Evolutionary conservation across 2,329 filamentous ascomycete genomes (phyloP).

Genomic region (Botrytis fabae): DNA sequence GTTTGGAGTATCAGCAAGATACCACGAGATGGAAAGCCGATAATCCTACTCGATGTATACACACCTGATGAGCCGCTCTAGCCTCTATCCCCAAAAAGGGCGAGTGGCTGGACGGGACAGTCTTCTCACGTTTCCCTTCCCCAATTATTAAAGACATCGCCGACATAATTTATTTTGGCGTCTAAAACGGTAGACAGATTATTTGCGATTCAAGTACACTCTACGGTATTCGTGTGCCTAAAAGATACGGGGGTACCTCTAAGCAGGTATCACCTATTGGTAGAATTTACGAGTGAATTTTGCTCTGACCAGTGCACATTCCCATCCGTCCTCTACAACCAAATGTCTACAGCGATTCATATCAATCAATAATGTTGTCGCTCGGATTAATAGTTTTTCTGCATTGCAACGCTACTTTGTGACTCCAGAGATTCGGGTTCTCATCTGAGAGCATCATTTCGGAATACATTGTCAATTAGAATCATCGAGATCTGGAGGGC

Average conservation of each 20-base stretch:
- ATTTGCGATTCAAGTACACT: neutral
- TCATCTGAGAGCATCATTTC: conserved; percentile 11
- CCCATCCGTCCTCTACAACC: neutral
- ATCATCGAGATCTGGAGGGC: neutral
- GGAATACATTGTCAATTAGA: neutral
- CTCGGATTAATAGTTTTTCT: conserved; percentile 4
- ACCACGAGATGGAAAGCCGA: conserved; percentile 17
- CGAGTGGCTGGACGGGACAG: neutral
- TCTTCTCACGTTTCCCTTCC: neutral
- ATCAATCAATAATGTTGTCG: conserved; percentile 4
- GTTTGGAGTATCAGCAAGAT: conserved; percentile 15
- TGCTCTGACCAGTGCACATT: neutral
- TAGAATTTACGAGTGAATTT: conserved; percentile 13
- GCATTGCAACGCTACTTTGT: conserved; percentile 12
- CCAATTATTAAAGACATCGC: conserved; percentile 1
- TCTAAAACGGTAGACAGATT: conserved; percentile 14
- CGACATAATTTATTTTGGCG: conserved; percentile 15
- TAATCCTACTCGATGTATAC: conserved; percentile 12
- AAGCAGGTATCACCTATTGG: conserved; percentile 11
- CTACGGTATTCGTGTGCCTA: neutral
- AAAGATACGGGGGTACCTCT: conserved; percentile 9
- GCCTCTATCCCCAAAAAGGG: neutral
- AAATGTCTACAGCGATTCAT: neutral
- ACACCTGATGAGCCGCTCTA: conserved; percentile 15
- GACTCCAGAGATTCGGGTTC: neutral